Percentiles rank a stretch among this genome's conserved stretches.
These are phyloP conservation scores for Barnettozyma vustinii DNA, from an alignment of 805 yeast species.

Conservation along the genomic window DNA sequence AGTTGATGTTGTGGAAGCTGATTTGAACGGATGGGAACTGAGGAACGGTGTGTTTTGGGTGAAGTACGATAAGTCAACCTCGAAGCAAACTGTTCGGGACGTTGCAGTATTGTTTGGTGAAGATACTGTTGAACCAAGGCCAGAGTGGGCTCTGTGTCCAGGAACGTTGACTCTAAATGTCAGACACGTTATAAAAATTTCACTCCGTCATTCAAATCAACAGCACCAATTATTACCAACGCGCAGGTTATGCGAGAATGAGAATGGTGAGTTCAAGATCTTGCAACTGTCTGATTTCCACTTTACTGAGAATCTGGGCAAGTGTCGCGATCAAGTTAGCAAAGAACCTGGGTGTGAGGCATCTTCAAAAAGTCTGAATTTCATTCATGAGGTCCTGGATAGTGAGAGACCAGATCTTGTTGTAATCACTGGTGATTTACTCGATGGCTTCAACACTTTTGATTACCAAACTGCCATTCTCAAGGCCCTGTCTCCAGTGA, in stretches of 20 bases:
- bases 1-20: conserved; percentile 14
- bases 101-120: conserved; percentile 49
- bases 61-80: conserved; percentile 35
- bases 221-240: not conserved
- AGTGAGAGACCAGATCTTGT: conserved; percentile 57
- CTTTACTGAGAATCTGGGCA: conserved; percentile 53
- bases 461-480: conserved; percentile 58
- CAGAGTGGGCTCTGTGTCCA: conserved; percentile 40
- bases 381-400: conserved; percentile 46
- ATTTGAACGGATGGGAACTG: conserved; percentile 36
- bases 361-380: conserved; percentile 45
- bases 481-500: conserved; percentile 52
- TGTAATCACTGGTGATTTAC: conserved; percentile 60
- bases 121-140: conserved; percentile 55
- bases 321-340: conserved; percentile 38
- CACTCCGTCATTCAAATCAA: not conserved
- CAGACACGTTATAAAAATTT: not conserved
- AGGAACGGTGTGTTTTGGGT: conserved; percentile 53
- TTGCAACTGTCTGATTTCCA: conserved; percentile 66
- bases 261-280: conserved; percentile 46
- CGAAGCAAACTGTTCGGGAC: conserved; percentile 36
- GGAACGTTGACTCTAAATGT: not conserved
- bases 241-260: conserved; percentile 19
- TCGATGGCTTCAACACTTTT: conserved; percentile 50
- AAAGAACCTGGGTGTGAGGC: conserved; percentile 41